Evolutionary conservation across 2,329 filamentous ascomycete species (phyloP).

Genomic region (Cladosporium sp.): DNA sequence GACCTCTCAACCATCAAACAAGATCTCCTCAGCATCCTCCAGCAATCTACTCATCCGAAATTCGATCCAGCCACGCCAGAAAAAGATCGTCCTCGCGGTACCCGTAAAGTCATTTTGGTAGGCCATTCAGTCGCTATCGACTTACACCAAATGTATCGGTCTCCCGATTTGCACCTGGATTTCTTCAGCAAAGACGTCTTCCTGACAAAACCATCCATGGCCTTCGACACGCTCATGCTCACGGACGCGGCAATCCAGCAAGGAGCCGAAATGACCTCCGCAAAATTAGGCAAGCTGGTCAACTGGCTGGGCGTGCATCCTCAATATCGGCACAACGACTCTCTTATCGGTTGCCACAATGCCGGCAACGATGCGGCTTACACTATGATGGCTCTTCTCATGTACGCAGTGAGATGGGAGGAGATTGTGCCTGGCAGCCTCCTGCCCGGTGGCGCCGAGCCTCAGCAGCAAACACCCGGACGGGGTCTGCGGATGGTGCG

Average conservation of each 20-base stretch:
- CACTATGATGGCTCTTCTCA: constrained; percentile 25
- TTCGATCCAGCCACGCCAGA: constrained; percentile 15
- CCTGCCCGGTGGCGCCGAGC: neutral
- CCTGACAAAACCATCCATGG: constrained; percentile 30
- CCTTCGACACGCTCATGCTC: constrained; percentile 46
- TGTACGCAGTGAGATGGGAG: constrained; percentile 19
- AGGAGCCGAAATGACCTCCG: constrained; percentile 10
- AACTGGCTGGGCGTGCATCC: constrained; percentile 61
- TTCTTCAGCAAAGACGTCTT: constrained; percentile 8
- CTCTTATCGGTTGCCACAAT: constrained; percentile 45
- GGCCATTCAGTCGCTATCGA: constrained; percentile 63
- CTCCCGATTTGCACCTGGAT: constrained; percentile 33
- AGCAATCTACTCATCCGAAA: neutral
- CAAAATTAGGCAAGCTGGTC: constrained; percentile 60
- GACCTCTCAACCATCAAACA: neutral
- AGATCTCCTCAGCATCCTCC: neutral
- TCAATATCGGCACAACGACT: constrained; percentile 29
- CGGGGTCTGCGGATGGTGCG: too few species aligned
- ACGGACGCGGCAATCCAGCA: constrained; percentile 11
- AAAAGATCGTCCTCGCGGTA: constrained; percentile 13
- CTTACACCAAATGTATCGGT: constrained; percentile 58
- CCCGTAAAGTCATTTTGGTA: constrained; percentile 54
- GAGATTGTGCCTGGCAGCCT: neutral
- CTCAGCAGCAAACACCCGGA: neutral
- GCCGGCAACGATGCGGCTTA: constrained; percentile 32